These are phyloP conservation scores for Bretziella fagacearum DNA, from an alignment of 2,329 filamentous ascomycete genomes.

Conservation along the genomic window DNA sequence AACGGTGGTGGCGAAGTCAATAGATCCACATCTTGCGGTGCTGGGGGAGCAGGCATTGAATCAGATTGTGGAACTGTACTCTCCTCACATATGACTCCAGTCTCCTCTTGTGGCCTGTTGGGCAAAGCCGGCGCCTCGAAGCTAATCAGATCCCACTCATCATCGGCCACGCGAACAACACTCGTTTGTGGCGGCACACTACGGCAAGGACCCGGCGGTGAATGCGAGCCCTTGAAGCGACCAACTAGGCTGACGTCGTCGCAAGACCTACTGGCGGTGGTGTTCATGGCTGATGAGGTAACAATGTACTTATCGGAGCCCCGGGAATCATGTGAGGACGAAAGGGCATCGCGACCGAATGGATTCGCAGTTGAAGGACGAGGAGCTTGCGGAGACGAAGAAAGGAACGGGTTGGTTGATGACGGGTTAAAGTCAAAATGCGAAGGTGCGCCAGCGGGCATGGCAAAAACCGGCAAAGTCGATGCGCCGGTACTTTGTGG, in stretches of 20 bases:
- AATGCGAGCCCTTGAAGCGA: neutral
- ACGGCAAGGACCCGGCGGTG: neutral
- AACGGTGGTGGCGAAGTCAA: neutral
- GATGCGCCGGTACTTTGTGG: neutral
- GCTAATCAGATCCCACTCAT: constrained; percentile 38
- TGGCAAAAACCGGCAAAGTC: neutral
- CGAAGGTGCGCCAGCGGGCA: neutral
- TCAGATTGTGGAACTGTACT: too few species aligned
- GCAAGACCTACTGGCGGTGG: constrained; percentile 1
- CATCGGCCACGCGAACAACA: constrained; percentile 15
- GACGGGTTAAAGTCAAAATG: neutral
- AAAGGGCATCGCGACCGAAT: neutral
- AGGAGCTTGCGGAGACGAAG: neutral
- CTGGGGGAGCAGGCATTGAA: neutral
- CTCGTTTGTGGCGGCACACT: constrained; percentile 14
- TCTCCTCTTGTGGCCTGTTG: neutral
- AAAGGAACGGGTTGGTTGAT: neutral
- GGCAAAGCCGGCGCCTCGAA: constrained; percentile 4
- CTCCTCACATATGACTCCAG: neutral
- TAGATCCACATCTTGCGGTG: neutral
- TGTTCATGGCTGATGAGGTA: neutral
- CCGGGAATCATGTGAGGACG: constrained; percentile 1
- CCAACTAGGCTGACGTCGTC: constrained; percentile 4
- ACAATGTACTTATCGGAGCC: constrained; percentile 7
- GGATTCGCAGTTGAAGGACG: neutral